Conservation (phyloP, 768 basidiomycete genomes). For the Tephrocybe rancida region DNA sequence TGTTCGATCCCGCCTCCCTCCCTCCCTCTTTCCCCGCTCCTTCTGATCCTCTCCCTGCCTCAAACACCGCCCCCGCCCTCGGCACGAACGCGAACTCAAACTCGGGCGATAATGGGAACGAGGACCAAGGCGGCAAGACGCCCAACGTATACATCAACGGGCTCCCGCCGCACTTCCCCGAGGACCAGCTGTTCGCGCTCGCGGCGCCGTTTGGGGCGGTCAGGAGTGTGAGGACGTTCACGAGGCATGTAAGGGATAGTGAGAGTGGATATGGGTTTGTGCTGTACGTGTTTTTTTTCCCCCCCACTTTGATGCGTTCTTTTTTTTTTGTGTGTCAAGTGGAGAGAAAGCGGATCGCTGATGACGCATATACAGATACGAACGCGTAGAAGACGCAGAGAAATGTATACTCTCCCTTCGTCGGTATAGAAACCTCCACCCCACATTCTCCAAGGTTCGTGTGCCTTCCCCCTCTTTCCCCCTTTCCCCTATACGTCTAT, state of each 20-base stretch:
- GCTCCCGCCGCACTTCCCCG: constrained; percentile 80
- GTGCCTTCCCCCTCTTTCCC: neutral
- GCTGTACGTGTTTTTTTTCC: constrained; percentile 40
- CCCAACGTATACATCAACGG: constrained; percentile 92
- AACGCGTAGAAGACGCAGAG: constrained; percentile 65
- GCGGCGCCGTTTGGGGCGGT: constrained; percentile 73
- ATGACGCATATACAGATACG: too few relatives aligned
- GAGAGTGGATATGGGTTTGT: constrained; percentile 79
- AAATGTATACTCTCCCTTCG: constrained; percentile 73
- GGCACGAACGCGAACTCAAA: too few relatives aligned
- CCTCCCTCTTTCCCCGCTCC: too few relatives aligned
- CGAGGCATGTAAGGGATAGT: constrained; percentile 77
- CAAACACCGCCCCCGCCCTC: neutral
- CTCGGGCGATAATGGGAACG: too few relatives aligned
- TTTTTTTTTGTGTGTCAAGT: neutral
- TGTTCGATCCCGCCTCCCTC: too few relatives aligned
- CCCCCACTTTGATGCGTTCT: too few relatives aligned
- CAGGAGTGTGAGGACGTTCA: constrained; percentile 81
- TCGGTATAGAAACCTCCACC: constrained; percentile 77
- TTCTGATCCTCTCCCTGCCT: too few relatives aligned
- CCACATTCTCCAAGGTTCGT: constrained; percentile 84
- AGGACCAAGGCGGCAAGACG: constrained; percentile 38
- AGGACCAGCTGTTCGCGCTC: constrained; percentile 76
- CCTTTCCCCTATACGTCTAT: neutral
- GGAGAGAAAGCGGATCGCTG: too few relatives aligned